These are phyloP conservation scores for Linaria vulgaris DNA, from an alignment of 257 asterid genomes.

Conservation along the genomic window DNA sequence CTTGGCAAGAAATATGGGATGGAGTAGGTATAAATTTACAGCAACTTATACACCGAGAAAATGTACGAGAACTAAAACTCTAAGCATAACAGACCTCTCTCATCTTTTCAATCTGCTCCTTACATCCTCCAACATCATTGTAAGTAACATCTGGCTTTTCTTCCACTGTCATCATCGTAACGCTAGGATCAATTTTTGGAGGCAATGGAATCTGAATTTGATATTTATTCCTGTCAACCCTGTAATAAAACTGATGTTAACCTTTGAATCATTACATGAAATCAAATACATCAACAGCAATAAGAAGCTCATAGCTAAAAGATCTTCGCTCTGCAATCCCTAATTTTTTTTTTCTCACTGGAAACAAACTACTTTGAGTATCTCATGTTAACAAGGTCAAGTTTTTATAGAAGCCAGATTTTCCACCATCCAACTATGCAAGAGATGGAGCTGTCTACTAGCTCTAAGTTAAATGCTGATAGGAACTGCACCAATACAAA, in stretches of 20 bases:
- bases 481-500: background rate
- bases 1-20: background rate
- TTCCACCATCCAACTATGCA: background rate
- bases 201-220: constrained; percentile 99
- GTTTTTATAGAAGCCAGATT: background rate
- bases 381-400: background rate
- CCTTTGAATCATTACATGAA: constrained; percentile 14
- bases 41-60: background rate
- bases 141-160: constrained; percentile 99
- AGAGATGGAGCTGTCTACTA: background rate
- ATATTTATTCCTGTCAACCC: constrained; percentile 92
- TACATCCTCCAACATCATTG: constrained; percentile 97
- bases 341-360: background rate
- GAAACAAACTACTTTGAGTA: background rate
- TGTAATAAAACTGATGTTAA: constrained; percentile 36
- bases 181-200: constrained; percentile 98
- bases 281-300: background rate
- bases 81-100: constrained; percentile 63
- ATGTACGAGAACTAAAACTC: background rate
- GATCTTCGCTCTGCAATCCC: background rate
- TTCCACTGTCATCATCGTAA: constrained; percentile 99
- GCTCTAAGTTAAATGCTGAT: background rate
- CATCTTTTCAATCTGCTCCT: constrained; percentile 99
- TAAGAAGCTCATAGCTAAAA: constrained; percentile 18
- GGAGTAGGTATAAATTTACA: background rate